These are phyloP conservation scores for Trichoderma simmonsii DNA, from an alignment of 2,329 filamentous ascomycete genomes.

Conservation along the genomic window DNA sequence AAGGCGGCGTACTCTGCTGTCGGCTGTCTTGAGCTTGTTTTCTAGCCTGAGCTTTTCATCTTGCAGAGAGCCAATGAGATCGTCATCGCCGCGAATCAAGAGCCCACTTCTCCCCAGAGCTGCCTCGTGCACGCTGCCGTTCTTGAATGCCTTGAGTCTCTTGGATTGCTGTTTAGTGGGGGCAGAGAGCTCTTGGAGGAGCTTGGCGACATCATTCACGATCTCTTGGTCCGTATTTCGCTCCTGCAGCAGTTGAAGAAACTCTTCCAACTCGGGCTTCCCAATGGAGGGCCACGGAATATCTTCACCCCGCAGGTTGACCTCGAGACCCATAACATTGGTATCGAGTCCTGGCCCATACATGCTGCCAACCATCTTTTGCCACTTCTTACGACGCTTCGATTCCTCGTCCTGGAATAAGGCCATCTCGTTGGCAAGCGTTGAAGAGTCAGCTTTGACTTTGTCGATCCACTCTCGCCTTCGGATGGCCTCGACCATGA, in stretches of 20 bases:
- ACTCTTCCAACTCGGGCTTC: slow-evolving; percentile 72
- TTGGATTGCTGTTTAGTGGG: slow-evolving; percentile 85
- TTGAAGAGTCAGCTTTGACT: slow-evolving; percentile 80
- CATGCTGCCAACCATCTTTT: slow-evolving; percentile 75
- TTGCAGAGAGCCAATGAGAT: slow-evolving; percentile 71
- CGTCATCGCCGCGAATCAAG: slow-evolving; percentile 81
- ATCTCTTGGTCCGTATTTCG: slow-evolving; percentile 64
- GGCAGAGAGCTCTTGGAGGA: slow-evolving; percentile 73
- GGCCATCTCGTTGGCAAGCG: slow-evolving; percentile 88
- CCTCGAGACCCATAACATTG: slow-evolving; percentile 72
- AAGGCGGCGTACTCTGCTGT: slow-evolving; percentile 84
- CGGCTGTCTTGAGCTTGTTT: slow-evolving; percentile 73
- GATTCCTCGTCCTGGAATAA: slow-evolving; percentile 89
- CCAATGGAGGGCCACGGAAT: slow-evolving; percentile 75
- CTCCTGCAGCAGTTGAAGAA: slow-evolving; percentile 63
- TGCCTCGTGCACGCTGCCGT: slow-evolving; percentile 91
- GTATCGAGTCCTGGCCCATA: slow-evolving; percentile 67
- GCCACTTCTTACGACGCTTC: slow-evolving; percentile 84
- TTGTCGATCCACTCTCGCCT: slow-evolving; percentile 90
- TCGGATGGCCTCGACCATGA: slow-evolving; percentile 79
- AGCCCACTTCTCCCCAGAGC: slow-evolving; percentile 82
- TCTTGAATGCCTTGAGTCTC: slow-evolving; percentile 90
- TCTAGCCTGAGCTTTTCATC: slow-evolving; percentile 77
- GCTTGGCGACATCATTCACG: slow-evolving; percentile 69
- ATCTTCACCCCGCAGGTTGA: slow-evolving; percentile 78